Evolutionary conservation across 2,329 filamentous ascomycete species (phyloP), one percentile per base, ranked within the genome.

Genomic region (Fusarium beomiforme): DNA sequence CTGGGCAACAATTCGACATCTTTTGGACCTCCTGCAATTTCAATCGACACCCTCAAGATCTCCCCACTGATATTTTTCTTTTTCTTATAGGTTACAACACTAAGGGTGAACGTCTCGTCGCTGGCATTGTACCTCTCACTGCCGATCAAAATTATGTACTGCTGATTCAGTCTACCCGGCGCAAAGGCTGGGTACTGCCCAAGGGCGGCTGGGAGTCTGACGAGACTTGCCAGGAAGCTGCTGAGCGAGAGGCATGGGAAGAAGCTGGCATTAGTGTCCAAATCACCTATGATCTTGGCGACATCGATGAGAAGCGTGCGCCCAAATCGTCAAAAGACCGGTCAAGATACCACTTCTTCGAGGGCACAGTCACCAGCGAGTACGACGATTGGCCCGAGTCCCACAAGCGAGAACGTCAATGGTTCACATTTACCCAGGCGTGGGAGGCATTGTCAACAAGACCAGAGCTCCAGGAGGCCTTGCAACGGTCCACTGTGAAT

Each of bases 201-300:
- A 99, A 99, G 81, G 96, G 96, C 79, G 96, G 96, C 67, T 99
- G 96, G 95, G 96, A 99, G 82, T 92, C 90, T 36, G 96, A 99
- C 82, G 96, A 99, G 83, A 89, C 91, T 69, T 96, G 93, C 70
- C 90, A 92, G 69, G 89, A 95, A 80, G 93, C 96, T 62, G 96
- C 96, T 60, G 83, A 92, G 86, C 86, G 96, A 74, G 96, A 99
- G 82, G 96, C 96, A 67, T 98, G 96, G 96, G 96, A 98, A 84
- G 96, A 98, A 84, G 96, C 95, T 43, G 96, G 96, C 77, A 97
- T 98, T 78, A 87, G 92, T 76, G 93, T 95, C 81, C 91, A 89
- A 64, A 91, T 98, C 81, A 91, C 92, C 76, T 92, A 91, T 79
- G 94, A 97, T 81, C 88, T 99, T 54, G 95, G 95, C 71, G 88